Evolutionary conservation across 495 filamentous ascomycete genomes (phyloP).

Genomic region (Penicillium ucsense): DNA sequence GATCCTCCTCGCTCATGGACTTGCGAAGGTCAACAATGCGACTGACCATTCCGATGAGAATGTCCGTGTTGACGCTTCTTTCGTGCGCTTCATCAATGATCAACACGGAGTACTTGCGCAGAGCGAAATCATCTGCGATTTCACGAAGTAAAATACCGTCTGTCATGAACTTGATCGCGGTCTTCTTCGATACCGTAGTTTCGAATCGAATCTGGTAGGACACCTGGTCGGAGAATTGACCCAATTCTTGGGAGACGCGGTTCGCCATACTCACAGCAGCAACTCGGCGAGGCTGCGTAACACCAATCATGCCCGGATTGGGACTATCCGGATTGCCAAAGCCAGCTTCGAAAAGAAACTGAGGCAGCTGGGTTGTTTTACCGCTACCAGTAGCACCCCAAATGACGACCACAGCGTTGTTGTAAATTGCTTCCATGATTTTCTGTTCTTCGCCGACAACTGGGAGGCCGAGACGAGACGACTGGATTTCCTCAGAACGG

Average conservation of each 20-base stretch:
- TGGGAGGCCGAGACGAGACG: conserved; percentile 67
- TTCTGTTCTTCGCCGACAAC: conserved; percentile 93
- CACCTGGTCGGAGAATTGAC: conserved; percentile 55
- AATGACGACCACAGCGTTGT: conserved; percentile 79
- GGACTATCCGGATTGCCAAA: conserved; percentile 70
- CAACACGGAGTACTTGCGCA: conserved; percentile 89
- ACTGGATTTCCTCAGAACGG: conserved; percentile 64
- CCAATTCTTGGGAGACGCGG: conserved; percentile 78
- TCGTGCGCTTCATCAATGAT: conserved; percentile 98
- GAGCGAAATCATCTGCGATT: conserved; percentile 76
- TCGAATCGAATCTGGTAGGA: conserved; percentile 97
- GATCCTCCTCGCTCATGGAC: conserved; percentile 51
- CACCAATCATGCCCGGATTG: conserved; percentile 84
- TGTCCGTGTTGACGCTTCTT: conserved; percentile 93
- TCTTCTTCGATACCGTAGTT: conserved; percentile 68
- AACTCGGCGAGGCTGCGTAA: conserved; percentile 89
- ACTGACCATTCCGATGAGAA: conserved; percentile 91
- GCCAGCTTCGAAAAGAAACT: conserved; percentile 90
- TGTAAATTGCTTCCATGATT: conserved; percentile 96
- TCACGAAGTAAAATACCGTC: conserved; percentile 94
- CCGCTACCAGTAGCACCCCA: conserved; percentile 94
- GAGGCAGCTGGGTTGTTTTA: conserved; percentile 94
- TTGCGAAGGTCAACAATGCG: conserved; percentile 74
- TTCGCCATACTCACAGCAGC: conserved; percentile 94
- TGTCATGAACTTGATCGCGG: conserved; percentile 98